Evolutionary conservation across 2,329 filamentous ascomycete species (phyloP).

Genomic region (Phaeosphaeria sp.): DNA sequence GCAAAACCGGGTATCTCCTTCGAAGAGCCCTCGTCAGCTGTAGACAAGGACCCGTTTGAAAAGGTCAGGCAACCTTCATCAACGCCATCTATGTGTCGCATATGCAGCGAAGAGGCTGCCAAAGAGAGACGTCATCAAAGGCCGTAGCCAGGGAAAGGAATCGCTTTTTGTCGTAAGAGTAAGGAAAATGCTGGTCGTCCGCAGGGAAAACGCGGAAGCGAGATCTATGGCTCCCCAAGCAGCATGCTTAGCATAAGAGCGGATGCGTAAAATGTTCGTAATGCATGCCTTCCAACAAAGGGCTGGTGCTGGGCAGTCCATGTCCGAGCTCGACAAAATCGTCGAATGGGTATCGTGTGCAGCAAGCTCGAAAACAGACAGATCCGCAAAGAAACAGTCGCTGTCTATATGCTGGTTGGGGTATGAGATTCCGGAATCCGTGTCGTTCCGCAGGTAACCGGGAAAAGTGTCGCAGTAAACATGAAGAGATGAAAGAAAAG

Average conservation of each 20-base stretch:
- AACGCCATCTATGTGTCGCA: constrained; percentile 50
- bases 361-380: constrained; percentile 50
- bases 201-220: constrained; percentile 48
- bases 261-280: constrained; percentile 49
- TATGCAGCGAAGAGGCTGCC: constrained; percentile 31
- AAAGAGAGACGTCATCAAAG: constrained; percentile 35
- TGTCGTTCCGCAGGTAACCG: constrained; percentile 43
- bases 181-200: constrained; percentile 40
- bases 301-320: constrained; percentile 44
- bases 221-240: constrained; percentile 52
- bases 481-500: constrained; percentile 25
- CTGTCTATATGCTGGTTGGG: constrained; percentile 60
- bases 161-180: constrained; percentile 46
- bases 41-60: constrained; percentile 35
- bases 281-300: constrained; percentile 44
- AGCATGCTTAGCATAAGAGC: constrained; percentile 48
- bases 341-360: constrained; percentile 48
- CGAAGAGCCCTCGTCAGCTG: constrained; percentile 30
- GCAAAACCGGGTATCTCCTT: constrained; percentile 45
- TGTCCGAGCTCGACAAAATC: constrained; percentile 45
- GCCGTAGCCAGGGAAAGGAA: constrained; percentile 47
- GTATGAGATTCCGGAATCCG: constrained; percentile 55
- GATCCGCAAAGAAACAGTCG: constrained; percentile 55
- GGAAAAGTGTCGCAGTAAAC: constrained; percentile 44
- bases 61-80: constrained; percentile 38